These are phyloP conservation scores for Penicillium flavigenum DNA, from an alignment of 495 filamentous ascomycete species.

Conservation along the genomic window DNA sequence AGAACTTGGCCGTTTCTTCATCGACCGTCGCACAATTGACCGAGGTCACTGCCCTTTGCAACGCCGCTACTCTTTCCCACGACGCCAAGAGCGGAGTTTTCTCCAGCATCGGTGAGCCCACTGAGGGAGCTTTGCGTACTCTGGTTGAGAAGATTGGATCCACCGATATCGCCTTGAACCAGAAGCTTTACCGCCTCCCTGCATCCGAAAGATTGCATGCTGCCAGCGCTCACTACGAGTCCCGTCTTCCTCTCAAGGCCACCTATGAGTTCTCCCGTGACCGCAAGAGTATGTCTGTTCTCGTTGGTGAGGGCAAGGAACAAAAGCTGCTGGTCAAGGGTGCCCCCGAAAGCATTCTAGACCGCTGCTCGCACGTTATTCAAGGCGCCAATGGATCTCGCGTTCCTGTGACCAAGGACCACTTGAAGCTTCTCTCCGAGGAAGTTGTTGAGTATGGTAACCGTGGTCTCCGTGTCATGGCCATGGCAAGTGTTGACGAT, in stretches of 20 bases:
- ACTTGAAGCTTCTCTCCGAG: conserved; percentile 64
- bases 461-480: conserved; percentile 90
- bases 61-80: conserved; percentile 79
- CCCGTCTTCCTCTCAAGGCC: conserved; percentile 66
- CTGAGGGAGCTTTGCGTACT: conserved; percentile 88
- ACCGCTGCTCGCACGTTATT: conserved; percentile 79
- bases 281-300: conserved; percentile 98
- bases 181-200: conserved; percentile 46
- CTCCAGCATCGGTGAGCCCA: conserved; percentile 90
- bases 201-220: conserved; percentile 65
- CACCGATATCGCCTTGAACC: conserved; percentile 56
- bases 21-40: conserved; percentile 74
- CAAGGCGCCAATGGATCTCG: conserved; percentile 72
- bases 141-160: conserved; percentile 94
- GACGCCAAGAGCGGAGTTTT: conserved; percentile 71
- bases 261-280: conserved; percentile 98
- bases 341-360: conserved; percentile 89
- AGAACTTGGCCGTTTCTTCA: conserved; percentile 73
- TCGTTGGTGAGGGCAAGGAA: conserved; percentile 64
- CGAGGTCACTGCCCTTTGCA: conserved; percentile 88
- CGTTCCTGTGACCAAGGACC: conserved; percentile 64
- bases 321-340: conserved; percentile 94
- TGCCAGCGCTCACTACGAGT: conserved; percentile 83
- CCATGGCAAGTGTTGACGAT: conserved; percentile 77
- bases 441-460: conserved; percentile 89